phyloP scores from a whole-genome alignment of 345 rosid genomes.

The Trapa bicornis region DNA sequence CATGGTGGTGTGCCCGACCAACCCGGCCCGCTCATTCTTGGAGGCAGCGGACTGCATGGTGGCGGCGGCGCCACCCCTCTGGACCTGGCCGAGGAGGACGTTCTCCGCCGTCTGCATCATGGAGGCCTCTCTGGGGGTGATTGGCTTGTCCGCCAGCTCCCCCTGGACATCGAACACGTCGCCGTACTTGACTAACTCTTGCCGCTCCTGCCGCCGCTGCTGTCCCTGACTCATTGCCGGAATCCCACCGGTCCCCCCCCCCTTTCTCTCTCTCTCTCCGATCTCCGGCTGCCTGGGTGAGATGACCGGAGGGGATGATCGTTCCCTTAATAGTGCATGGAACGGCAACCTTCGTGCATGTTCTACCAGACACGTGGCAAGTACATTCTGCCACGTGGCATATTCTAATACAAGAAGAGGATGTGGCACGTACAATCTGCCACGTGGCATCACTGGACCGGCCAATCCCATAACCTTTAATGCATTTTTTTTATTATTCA shows the following conservation, averaged over 20 bases:
- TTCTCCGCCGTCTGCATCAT: conserved; percentile 29
- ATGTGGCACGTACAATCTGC: too few relatives aligned
- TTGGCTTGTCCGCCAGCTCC: conserved; percentile 18
- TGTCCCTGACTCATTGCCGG: conserved; percentile 2
- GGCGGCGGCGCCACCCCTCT: conserved; percentile 14
- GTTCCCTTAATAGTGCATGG: not conserved
- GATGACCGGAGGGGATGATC: too few relatives aligned
- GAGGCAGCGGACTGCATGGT: conserved; percentile 27
- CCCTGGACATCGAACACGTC: conserved; percentile 20
- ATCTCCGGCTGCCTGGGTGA: too few relatives aligned
- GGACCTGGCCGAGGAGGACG: conserved; percentile 16
- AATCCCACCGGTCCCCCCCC: not conserved
- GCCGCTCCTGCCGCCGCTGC: conserved; percentile 6
- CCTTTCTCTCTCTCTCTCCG: not conserved
- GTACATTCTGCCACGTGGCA: too few relatives aligned
- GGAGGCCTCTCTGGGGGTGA: conserved; percentile 23
- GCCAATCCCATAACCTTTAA: too few relatives aligned
- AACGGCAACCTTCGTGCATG: not conserved
- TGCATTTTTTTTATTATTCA: too few relatives aligned
- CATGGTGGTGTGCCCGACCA: conserved; percentile 13
- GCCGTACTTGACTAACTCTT: conserved; percentile 21
- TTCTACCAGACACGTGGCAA: not conserved
- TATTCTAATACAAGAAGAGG: too few relatives aligned
- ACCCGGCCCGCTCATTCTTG: conserved; percentile 21
- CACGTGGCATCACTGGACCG: too few relatives aligned